Evolutionary conservation across 179 eudicot genomes (phyloP), one percentile per base, ranked within the genome.

Genomic region (Patellifolia procumbens): DNA sequence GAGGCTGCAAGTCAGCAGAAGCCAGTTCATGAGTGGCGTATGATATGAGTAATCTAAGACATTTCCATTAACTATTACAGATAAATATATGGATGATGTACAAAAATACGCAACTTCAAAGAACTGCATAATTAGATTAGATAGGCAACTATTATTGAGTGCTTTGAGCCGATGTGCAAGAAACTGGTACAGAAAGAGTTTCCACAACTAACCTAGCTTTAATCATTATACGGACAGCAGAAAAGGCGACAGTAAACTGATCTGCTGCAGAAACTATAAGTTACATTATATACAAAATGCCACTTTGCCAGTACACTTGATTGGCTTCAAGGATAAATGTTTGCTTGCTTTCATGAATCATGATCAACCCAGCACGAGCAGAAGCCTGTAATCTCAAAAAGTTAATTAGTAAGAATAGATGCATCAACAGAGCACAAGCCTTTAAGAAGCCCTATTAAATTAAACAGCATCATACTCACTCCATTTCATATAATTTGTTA

Each of bases 201-300:
- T 78, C 76, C 80, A 78, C 76, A 62, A 39, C 64, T 52, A 78
- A 48, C 71, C 51, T 63, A 72, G 46, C 28, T 52, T 51, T 37
- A 6, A 39, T 39, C 45, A 78, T 26, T 45, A 45, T 78, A 63
- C 29, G 28, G 74, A 72, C 56, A 72, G 5, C 35, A 39, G 71
- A 46, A 52, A 78, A 72, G 26, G 65, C 29, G 46, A 28, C 43
- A 6, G 15, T 7, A 48, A 22, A 17, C 61, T 32, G 42, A 51
- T 65, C 29, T 75, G 63, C 73, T 66, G 78, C 28, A 55, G 70
- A 70, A 49, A 77, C 80, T 61, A 70, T 61, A 61, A 15, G 52
- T 62, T 72, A 63, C 76, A 78, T 49, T 63, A 72, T 72, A 72
- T 78, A 78, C 81, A 78, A 26, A 49, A 31, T 39, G 45, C 45